Conservation (phyloP, 2,329 filamentous ascomycete species). For the Epichloe gansuensis region DNA sequence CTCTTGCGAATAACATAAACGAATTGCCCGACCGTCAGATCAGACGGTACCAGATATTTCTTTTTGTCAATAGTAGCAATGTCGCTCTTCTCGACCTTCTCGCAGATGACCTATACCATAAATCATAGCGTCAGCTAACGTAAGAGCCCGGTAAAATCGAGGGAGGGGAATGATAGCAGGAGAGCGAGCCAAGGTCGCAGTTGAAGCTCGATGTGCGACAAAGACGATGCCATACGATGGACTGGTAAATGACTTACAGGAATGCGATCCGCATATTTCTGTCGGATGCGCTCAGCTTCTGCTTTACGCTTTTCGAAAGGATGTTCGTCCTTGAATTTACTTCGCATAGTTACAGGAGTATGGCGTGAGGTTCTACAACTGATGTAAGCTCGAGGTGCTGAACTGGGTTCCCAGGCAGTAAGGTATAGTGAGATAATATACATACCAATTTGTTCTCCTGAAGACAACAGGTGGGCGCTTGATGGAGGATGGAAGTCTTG, state of each 20-base stretch:
- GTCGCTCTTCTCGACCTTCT: slow-evolving; percentile 98
- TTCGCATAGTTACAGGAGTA: slow-evolving; percentile 59
- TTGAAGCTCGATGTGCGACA: neutral
- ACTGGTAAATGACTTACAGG: slow-evolving; percentile 53
- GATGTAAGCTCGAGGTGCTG: slow-evolving; percentile 1
- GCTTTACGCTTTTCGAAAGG: slow-evolving; percentile 99
- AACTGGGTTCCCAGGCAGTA: neutral
- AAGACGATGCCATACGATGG: neutral
- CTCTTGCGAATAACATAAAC: slow-evolving; percentile 99
- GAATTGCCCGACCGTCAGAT: slow-evolving; percentile 97
- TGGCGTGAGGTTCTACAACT: neutral
- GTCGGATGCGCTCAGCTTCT: slow-evolving; percentile 96
- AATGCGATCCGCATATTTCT: slow-evolving; percentile 98
- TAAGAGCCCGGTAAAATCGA: neutral
- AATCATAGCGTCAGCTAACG: neutral
- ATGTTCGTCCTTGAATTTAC: slow-evolving; percentile 99
- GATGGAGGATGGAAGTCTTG: slow-evolving; percentile 4
- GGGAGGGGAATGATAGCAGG: neutral
- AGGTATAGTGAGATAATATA: neutral
- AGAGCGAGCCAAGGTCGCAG: neutral
- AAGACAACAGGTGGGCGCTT: neutral
- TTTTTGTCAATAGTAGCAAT: slow-evolving; percentile 99
- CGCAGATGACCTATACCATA: slow-evolving; percentile 75
- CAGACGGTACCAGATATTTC: slow-evolving; percentile 96
- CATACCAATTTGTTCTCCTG: neutral